Evolutionary conservation across 176 grass and related monocot species (phyloP), one percentile per base, ranked within the genome.

Genomic region (Triticum turgidum): DNA sequence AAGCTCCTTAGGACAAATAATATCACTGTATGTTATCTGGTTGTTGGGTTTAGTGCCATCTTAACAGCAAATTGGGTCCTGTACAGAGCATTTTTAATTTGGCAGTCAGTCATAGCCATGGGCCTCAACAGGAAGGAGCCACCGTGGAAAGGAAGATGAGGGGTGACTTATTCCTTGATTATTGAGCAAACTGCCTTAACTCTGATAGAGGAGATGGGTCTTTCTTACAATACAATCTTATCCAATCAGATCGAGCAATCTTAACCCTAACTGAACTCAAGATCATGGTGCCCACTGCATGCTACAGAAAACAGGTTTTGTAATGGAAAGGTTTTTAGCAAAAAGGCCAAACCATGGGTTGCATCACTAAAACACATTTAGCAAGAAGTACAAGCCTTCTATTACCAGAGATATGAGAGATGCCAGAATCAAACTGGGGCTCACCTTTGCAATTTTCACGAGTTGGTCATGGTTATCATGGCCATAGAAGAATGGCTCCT

Each of bases 401-500:
- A 47, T 73, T 30, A 62, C 27, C 24, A 79, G 18, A 75, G 69
- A 83, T 29, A 45, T 29, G 27, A 3, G 3, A 37, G 27, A 38
- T 68, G n/a, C 41, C 44, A 76, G 34, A 84, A 80, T 62, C 51
- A 76, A 77, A 22, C 7, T 61, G 24, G 52, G 37, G 18, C 71
- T 61, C 68, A 99, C 97, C 92, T 96, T 99, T 33, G 92, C 94
- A 80, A 99, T 99, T 87, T 97, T 99, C 32, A 99, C 94, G 79
- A 99, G 97, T 33, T 99, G 97, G 69, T 99, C 97, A 59, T 94
- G 97, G 84, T 99, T 99, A 73, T 99, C 97, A 80, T 96, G 92
- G 6, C 97, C 97, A 93, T 99, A 96, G 91, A 99, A 99, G 84
- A 99, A 99, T 21, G 97, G 97, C 58, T 99, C 97, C 90, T 99